Conservation (phyloP, 805 yeast genomes). For the Myxozyma vanderwaltii region DNA sequence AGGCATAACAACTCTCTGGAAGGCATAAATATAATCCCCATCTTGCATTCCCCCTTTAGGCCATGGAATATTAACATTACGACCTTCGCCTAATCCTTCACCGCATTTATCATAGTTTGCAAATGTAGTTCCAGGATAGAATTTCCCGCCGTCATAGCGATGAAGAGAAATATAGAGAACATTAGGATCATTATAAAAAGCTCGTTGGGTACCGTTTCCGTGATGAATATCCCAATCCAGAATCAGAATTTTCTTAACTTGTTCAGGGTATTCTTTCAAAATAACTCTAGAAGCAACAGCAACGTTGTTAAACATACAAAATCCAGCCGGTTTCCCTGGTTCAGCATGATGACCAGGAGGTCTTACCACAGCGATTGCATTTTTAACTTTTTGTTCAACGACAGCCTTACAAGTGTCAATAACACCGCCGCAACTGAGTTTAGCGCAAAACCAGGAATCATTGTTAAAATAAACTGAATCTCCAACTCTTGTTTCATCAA, state of each 20-base stretch:
- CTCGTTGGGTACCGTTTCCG: slow-evolving; percentile 97
- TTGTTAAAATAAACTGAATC: slow-evolving; percentile 95
- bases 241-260: slow-evolving; percentile 78
- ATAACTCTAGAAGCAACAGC: slow-evolving; percentile 94
- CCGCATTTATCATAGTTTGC: slow-evolving; percentile 85
- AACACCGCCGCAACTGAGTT: slow-evolving; percentile 93
- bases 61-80: slow-evolving; percentile 88
- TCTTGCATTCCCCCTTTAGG: slow-evolving; percentile 87
- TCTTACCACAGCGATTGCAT: slow-evolving; percentile 90
- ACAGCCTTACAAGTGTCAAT: slow-evolving; percentile 96
- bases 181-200: slow-evolving; percentile 84
- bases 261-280: slow-evolving; percentile 79
- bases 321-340: slow-evolving; percentile 96
- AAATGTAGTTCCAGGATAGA: slow-evolving; percentile 90
- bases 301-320: slow-evolving; percentile 92
- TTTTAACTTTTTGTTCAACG: slow-evolving; percentile 86
- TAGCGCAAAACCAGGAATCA: slow-evolving; percentile 84
- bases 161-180: slow-evolving; percentile 90
- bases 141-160: slow-evolving; percentile 86
- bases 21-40: slow-evolving; percentile 93
- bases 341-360: slow-evolving; percentile 99
- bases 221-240: slow-evolving; percentile 99
- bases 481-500: slow-evolving; percentile 84
- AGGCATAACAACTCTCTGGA: slow-evolving; percentile 82
- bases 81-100: slow-evolving; percentile 80